Evolutionary conservation across 352 stramenopile species (phyloP).

Genomic region (Phytopythium ostracodes): DNA sequence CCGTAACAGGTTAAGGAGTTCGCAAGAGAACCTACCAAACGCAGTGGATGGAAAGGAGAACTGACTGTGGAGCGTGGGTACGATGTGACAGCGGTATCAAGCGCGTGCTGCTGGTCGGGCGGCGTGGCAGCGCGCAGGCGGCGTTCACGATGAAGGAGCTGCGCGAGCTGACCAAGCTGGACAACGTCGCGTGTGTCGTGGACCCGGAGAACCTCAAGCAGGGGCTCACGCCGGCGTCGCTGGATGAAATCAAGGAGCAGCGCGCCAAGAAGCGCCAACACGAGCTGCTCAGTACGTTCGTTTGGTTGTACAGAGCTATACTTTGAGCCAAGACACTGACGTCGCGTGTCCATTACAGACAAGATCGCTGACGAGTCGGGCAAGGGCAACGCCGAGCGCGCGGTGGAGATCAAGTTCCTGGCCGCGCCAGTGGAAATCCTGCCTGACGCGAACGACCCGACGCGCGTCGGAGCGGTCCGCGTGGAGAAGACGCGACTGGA

Average conservation of each 20-base stretch:
- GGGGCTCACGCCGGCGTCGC: slow-evolving; percentile 78
- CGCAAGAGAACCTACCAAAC: too few relatives aligned
- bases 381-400: slow-evolving; percentile 22
- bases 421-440: slow-evolving; percentile 80
- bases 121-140: slow-evolving; percentile 93
- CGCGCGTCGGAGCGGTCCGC: slow-evolving; percentile 58
- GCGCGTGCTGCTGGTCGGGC: slow-evolving; percentile 90
- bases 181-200: slow-evolving; percentile 82
- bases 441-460: slow-evolving; percentile 37
- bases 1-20: slow-evolving; percentile 27
- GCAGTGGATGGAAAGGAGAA: not conserved
- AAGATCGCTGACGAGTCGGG: slow-evolving; percentile 47
- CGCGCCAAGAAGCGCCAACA: slow-evolving; percentile 84
- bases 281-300: slow-evolving; percentile 52
- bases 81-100: slow-evolving; percentile 46
- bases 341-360: not conserved
- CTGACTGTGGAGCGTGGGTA: not conserved
- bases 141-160: slow-evolving; percentile 98
- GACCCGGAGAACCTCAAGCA: slow-evolving; percentile 84
- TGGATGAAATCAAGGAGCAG: slow-evolving; percentile 85
- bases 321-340: not conserved
- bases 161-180: slow-evolving; percentile 85
- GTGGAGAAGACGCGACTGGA: slow-evolving; percentile 89
- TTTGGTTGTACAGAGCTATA: not conserved
- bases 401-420: slow-evolving; percentile 90